These are phyloP conservation scores for Thielaviopsis ethacetica DNA, from an alignment of 2,329 filamentous ascomycete genomes.

Conservation along the genomic window DNA sequence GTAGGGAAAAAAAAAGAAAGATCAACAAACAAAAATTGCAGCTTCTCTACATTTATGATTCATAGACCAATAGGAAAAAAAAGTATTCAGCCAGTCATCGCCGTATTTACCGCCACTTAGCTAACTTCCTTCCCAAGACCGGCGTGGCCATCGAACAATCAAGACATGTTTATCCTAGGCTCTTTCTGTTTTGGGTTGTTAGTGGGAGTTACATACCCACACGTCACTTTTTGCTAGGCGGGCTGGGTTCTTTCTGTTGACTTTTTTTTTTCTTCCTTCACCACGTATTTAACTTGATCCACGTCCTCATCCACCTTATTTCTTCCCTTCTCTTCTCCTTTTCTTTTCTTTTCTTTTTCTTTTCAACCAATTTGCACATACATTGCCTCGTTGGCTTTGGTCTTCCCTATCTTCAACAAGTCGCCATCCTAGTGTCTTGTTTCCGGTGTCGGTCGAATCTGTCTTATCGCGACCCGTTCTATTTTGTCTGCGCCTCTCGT, in stretches of 20 bases:
- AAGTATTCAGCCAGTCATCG: too few species aligned
- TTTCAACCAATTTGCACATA: neutral
- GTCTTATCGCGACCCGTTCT: neutral
- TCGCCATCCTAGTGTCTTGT: conserved; percentile 4
- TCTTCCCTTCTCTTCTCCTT: neutral
- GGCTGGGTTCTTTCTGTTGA: neutral
- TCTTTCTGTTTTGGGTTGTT: neutral
- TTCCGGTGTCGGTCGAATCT: neutral
- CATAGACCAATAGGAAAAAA: too few species aligned
- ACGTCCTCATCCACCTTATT: conserved; percentile 1
- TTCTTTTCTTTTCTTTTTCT: conserved; percentile 4
- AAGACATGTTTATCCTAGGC: neutral
- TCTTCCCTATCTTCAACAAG: neutral
- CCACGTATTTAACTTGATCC: conserved; percentile 5
- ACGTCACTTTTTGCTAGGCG: neutral
- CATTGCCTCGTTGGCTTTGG: neutral
- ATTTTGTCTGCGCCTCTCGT: neutral
- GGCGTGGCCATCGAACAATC: neutral
- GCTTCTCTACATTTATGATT: too few species aligned
- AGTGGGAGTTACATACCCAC: neutral
- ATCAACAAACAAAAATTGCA: neutral
- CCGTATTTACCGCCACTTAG: too few species aligned
- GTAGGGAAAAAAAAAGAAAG: too few species aligned
- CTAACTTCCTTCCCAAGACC: neutral
- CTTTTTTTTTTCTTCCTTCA: neutral